Conservation (phyloP, 176 grass and related monocot genomes). For the Bonia amplexicaulis region DNA sequence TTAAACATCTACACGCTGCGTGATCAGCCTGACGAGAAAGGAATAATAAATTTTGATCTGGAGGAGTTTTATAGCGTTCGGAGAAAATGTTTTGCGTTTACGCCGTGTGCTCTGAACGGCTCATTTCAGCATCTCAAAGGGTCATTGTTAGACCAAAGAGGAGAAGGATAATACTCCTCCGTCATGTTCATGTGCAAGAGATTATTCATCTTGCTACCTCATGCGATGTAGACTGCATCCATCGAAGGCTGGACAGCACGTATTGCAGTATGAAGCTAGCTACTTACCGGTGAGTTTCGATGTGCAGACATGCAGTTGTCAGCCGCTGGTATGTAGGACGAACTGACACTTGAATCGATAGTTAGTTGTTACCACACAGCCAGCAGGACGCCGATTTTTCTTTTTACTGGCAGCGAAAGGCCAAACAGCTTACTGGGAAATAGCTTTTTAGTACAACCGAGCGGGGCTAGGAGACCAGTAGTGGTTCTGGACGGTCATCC, state of each 20-base stretch:
- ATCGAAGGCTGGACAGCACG: neutral
- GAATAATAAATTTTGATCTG: neutral
- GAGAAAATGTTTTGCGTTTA: neutral
- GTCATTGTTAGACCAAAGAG: neutral
- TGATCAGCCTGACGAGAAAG: neutral
- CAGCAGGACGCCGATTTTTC: neutral
- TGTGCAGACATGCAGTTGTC: neutral
- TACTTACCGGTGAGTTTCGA: neutral
- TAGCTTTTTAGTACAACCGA: no score
- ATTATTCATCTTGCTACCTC: neutral
- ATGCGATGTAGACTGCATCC: neutral
- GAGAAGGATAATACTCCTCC: neutral
- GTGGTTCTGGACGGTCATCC: neutral
- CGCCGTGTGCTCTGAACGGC: neutral
- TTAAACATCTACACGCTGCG: neutral
- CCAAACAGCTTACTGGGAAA: no score
- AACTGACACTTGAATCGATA: neutral
- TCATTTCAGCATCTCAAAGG: slow-evolving; percentile 32
- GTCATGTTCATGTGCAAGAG: neutral
- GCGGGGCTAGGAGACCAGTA: no score
- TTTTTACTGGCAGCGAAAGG: slow-evolving; percentile 4
- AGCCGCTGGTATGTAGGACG: neutral
- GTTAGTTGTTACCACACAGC: neutral
- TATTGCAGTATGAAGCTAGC: neutral
- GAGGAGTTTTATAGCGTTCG: neutral